These are phyloP conservation scores for Henckelia pumila DNA, from an alignment of 257 asterid genomes.

Conservation along the genomic window DNA sequence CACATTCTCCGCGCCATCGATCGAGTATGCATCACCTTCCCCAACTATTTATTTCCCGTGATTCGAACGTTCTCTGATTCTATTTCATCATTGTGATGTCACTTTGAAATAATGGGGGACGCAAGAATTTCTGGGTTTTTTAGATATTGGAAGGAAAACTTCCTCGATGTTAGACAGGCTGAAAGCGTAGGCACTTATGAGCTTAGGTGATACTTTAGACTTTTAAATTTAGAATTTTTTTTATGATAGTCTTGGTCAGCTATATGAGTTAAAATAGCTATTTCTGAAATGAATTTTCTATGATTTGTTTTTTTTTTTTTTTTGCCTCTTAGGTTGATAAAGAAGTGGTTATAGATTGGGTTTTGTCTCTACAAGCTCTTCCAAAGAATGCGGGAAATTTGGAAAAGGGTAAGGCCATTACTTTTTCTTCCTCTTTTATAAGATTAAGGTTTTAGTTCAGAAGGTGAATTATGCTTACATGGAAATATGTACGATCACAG, in stretches of 20 bases:
- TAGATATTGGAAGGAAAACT: too few species aligned
- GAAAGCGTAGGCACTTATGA: background rate
- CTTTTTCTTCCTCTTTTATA: conserved; percentile 5
- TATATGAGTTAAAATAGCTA: background rate
- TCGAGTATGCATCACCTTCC: conserved; percentile 45
- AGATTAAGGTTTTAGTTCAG: conserved; percentile 25
- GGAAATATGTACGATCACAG: conserved; percentile 38
- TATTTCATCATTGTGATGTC: background rate
- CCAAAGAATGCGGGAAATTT: conserved; percentile 43
- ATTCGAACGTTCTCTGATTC: conserved; percentile 6
- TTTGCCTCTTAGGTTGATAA: conserved; percentile 79
- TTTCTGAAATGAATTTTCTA: background rate
- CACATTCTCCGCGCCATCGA: conserved; percentile 70
- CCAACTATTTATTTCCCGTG: background rate
- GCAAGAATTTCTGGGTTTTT: background rate
- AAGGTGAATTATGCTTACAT: conserved; percentile 8
- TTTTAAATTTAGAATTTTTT: background rate
- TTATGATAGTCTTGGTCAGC: background rate
- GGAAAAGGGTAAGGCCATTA: conserved; percentile 58
- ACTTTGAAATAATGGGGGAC: background rate
- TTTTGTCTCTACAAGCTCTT: conserved; percentile 79
- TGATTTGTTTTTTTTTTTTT: conserved; percentile 17
- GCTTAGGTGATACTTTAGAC: background rate
- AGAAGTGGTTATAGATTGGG: conserved; percentile 75
- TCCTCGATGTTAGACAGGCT: too few species aligned